Conservation (phyloP, 805 yeast species). For the Candida wancherniae region DNA sequence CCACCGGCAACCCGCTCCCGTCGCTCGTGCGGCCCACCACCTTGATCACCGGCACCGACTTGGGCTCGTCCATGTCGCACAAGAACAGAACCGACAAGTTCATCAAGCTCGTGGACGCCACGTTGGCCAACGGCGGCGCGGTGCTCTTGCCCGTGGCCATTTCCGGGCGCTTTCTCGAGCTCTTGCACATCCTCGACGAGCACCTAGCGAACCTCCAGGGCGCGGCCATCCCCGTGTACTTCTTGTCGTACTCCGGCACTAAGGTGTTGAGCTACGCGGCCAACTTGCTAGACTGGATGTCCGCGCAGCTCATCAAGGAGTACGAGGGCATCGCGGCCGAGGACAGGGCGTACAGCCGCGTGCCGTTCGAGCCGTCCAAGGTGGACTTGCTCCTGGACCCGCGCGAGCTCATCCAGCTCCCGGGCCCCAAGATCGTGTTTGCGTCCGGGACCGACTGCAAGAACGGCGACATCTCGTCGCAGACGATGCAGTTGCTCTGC, state of each 20-base stretch:
- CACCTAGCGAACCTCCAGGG: slow-evolving; percentile 42
- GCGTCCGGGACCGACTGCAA: slow-evolving; percentile 65
- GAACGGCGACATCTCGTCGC: slow-evolving; percentile 57
- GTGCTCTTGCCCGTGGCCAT: slow-evolving; percentile 78
- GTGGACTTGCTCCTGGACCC: slow-evolving; percentile 52
- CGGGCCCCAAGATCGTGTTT: slow-evolving; percentile 76
- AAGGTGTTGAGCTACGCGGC: slow-evolving; percentile 76
- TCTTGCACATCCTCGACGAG: slow-evolving; percentile 68
- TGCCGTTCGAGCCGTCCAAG: slow-evolving; percentile 74
- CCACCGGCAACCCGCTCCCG: slow-evolving; percentile 57
- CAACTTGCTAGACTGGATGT: slow-evolving; percentile 94
- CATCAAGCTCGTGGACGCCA: slow-evolving; percentile 55
- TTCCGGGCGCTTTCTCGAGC: slow-evolving; percentile 76
- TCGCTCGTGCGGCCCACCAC: slow-evolving; percentile 75
- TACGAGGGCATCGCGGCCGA: slow-evolving; percentile 53
- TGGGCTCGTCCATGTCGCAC: slow-evolving; percentile 62
- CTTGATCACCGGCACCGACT: slow-evolving; percentile 65
- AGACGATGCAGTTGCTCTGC: slow-evolving; percentile 52
- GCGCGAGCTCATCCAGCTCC: slow-evolving; percentile 48
- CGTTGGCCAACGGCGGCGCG: slow-evolving; percentile 71
- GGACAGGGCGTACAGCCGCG: slow-evolving; percentile 30
- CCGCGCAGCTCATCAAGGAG: slow-evolving; percentile 73
- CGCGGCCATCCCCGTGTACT: slow-evolving; percentile 63
- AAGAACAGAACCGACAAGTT: slow-evolving; percentile 62
- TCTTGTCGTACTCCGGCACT: slow-evolving; percentile 75